Evolutionary conservation across 176 grass and related monocot genomes (phyloP), one percentile per base, ranked within the genome.

Genomic region (Avena atlantica): DNA sequence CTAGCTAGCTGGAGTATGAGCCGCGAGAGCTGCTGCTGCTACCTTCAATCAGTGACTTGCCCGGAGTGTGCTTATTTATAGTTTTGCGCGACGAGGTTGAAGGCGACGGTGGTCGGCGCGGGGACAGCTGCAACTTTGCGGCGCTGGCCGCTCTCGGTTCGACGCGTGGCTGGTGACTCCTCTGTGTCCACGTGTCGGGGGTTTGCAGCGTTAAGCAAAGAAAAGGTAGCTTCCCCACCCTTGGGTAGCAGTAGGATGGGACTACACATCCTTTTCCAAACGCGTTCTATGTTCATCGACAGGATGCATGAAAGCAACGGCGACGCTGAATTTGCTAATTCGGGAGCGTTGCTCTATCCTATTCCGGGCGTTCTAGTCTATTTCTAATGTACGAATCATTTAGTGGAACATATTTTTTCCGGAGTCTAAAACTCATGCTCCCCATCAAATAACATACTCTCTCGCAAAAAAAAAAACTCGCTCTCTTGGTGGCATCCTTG

Each of bases 111-210:
- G 12, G 12, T 75, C 59, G 73, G 44, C 14, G 17, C 8, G 78
- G 69, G 80, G 20, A 87, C 78, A 87, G 79, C 86, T 82, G 10
- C 44, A 72, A n/a, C 25, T 24, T 71, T 79, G 47, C 13, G 72
- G 48, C 72, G 47, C n/a, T 75, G 47, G 23, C 72, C 48, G 48
- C 1, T 76, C 1, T 0, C 13, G 0, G 9, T 25, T 9, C 3
- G 48, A 53, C 73, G 73, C 73, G 73, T 76, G 73, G 23, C 3
- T 6, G 1, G 21, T 75, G 47, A 75, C 72, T 51, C 73, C 23
- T 52, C 27, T 13, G 47, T 9, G 48, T 65, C 21, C 63, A 21
- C 58, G 47, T 20, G 67, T 40, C 1, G 68, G 44, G 56, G 57
- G 19, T 12, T 59, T 77, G 50, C 25, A 56, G 25, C 74, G 49